Evolutionary conservation across 306 rosid species (phyloP).

Genomic region (Comarum palustre): DNA sequence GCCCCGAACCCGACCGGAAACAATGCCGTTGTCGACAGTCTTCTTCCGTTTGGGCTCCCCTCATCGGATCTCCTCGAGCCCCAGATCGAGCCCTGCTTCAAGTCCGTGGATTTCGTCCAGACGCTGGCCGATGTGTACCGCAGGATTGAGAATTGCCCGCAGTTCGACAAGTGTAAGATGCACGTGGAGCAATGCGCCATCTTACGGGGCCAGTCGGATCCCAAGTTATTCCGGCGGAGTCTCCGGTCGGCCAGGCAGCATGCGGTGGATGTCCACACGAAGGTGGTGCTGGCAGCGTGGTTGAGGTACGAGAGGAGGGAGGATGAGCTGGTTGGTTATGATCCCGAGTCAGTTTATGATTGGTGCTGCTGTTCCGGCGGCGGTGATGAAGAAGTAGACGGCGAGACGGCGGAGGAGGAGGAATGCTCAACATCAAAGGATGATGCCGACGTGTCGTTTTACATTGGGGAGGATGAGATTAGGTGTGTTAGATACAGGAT

Average conservation of each 20-base stretch:
- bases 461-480: slow-evolving; percentile 61
- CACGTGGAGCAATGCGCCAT: slow-evolving; percentile 61
- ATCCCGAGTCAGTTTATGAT: slow-evolving; percentile 57
- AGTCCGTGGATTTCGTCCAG: slow-evolving; percentile 46
- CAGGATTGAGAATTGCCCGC: slow-evolving; percentile 45
- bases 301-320: slow-evolving; percentile 72
- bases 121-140: slow-evolving; percentile 44
- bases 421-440: slow-evolving; percentile 58
- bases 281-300: slow-evolving; percentile 74
- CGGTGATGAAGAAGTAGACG: not conserved
- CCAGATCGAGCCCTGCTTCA: slow-evolving; percentile 44
- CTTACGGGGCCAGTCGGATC: slow-evolving; percentile 50
- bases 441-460: slow-evolving; percentile 61
- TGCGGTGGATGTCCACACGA: slow-evolving; percentile 62
- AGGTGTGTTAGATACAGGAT: slow-evolving; percentile 59
- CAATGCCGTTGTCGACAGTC: slow-evolving; percentile 34
- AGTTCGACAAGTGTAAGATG: slow-evolving; percentile 43
- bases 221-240: slow-evolving; percentile 63
- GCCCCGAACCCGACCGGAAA: slow-evolving; percentile 22
- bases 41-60: slow-evolving; percentile 71
- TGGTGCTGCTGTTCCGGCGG: slow-evolving; percentile 41
- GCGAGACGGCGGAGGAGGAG: slow-evolving; percentile 30
- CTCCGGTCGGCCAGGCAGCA: slow-evolving; percentile 70
- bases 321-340: slow-evolving; percentile 72
- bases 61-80: slow-evolving; percentile 61